A percentile compares a stretch with the other conserved stretches of the same genome.
These are phyloP conservation scores for Cordyceps pruinosa DNA, from an alignment of 2,329 filamentous ascomycete species.

Conservation along the genomic window DNA sequence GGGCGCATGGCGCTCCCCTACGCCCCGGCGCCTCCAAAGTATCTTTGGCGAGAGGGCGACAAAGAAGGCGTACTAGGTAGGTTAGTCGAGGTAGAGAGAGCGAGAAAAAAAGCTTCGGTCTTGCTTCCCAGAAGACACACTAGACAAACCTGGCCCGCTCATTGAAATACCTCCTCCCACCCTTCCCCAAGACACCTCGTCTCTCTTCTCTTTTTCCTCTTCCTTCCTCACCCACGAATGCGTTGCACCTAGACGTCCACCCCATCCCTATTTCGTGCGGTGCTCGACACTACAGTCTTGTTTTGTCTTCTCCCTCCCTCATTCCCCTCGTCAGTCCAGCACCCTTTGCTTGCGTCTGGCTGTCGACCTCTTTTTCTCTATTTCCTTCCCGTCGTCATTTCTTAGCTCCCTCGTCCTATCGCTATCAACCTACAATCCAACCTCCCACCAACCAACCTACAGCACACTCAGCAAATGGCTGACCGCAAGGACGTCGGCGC, in stretches of 20 bases:
- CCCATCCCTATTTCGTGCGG: conserved; percentile 39
- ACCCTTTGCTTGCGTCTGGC: conserved; percentile 11
- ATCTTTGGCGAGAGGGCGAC: neutral
- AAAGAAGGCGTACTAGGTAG: neutral
- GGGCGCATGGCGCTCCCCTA: conserved; percentile 5
- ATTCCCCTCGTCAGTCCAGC: conserved; percentile 20
- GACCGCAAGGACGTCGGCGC: conserved; percentile 45
- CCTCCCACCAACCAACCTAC: conserved; percentile 9
- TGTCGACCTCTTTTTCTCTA: conserved; percentile 13
- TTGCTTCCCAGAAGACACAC: conserved; percentile 10
- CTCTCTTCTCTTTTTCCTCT: conserved; percentile 29
- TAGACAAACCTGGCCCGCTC: conserved; percentile 14
- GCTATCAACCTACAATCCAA: neutral
- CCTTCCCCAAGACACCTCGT: conserved; percentile 20
- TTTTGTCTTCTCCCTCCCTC: conserved; percentile 19
- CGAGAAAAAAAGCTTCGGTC: conserved; percentile 7
- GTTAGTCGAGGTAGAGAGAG: neutral
- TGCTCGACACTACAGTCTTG: conserved; percentile 32
- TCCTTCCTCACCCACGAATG: conserved; percentile 44
- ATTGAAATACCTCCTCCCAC: conserved; percentile 36
- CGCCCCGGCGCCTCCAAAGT: neutral
- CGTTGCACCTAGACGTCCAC: conserved; percentile 36
- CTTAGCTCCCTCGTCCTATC: neutral
- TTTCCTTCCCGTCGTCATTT: neutral
- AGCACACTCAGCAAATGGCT: conserved; percentile 37